phyloP scores from a whole-genome alignment of 2,329 filamentous ascomycete genomes.

The Venturia asperata region DNA sequence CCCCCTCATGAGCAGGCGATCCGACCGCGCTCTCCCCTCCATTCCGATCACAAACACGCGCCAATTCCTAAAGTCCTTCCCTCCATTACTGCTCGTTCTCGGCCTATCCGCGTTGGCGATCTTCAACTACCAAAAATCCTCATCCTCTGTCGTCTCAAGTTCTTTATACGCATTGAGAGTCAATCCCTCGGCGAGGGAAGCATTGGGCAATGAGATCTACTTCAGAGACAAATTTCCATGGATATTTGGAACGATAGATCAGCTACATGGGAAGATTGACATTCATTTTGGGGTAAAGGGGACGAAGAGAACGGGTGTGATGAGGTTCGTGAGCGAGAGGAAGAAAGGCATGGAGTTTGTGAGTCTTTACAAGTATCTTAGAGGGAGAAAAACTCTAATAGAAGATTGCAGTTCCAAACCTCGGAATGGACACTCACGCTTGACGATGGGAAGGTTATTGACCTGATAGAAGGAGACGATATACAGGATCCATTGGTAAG shows the following conservation, averaged over 20 bases:
- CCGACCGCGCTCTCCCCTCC: conserved; percentile 47
- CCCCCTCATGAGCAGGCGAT: conserved; percentile 45
- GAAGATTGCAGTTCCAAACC: conserved; percentile 60
- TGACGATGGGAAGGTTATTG: conserved; percentile 56
- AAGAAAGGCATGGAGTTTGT: conserved; percentile 55
- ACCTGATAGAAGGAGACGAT: conserved; percentile 7
- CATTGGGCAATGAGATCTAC: conserved; percentile 65
- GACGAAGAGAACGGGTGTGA: conserved; percentile 59
- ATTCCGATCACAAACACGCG: conserved; percentile 26
- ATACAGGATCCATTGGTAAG: conserved; percentile 6
- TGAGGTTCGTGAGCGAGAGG: conserved; percentile 73
- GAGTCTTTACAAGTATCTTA: conserved; percentile 28
- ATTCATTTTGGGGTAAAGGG: conserved; percentile 83
- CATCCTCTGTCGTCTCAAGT: conserved; percentile 71
- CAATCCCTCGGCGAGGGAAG: conserved; percentile 62
- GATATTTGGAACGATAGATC: conserved; percentile 63
- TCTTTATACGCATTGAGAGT: conserved; percentile 90
- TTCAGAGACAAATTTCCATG: conserved; percentile 44
- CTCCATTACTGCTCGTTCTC: conserved; percentile 70
- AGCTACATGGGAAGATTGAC: conserved; percentile 84
- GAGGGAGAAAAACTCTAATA: conserved; percentile 20
- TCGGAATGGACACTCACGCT: conserved; percentile 80
- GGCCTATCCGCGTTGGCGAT: conserved; percentile 70
- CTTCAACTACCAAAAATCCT: conserved; percentile 98
- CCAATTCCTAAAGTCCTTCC: conserved; percentile 53